Conservation (phyloP, 2,329 filamentous ascomycete genomes). For the Aspergillus cejpii region DNA sequence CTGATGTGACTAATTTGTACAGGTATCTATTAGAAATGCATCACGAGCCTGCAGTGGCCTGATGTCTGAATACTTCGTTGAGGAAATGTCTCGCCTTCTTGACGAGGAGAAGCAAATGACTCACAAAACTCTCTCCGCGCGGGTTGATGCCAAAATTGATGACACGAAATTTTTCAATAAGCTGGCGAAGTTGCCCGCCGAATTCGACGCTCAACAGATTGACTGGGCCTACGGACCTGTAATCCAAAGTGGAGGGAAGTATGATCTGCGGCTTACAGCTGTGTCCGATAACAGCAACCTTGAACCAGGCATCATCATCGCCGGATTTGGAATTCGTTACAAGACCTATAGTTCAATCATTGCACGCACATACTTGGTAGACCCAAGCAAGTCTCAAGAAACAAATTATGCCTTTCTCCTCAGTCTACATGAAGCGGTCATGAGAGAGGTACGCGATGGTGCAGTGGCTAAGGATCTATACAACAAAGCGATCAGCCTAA, state of each 20-base stretch:
- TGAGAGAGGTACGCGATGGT: slow-evolving; percentile 86
- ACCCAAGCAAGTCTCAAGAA: slow-evolving; percentile 94
- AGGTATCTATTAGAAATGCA: slow-evolving; percentile 86
- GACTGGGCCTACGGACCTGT: slow-evolving; percentile 91
- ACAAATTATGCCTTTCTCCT: slow-evolving; percentile 85
- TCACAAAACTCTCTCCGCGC: slow-evolving; percentile 76
- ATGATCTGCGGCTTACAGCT: slow-evolving; percentile 74
- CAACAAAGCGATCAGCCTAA: slow-evolving; percentile 69
- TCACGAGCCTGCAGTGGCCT: slow-evolving; percentile 89
- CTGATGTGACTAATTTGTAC: slow-evolving; percentile 8
- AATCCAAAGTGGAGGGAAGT: slow-evolving; percentile 92
- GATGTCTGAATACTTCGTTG: slow-evolving; percentile 94
- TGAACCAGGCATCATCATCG: slow-evolving; percentile 88
- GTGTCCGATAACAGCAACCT: slow-evolving; percentile 76
- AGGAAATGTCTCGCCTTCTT: slow-evolving; percentile 94
- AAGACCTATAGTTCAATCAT: slow-evolving; percentile 93
- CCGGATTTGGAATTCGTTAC: slow-evolving; percentile 85
- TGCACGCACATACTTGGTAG: slow-evolving; percentile 88
- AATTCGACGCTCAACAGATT: slow-evolving; percentile 80
- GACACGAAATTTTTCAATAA: slow-evolving; percentile 88
- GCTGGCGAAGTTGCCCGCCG: slow-evolving; percentile 71
- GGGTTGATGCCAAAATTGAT: slow-evolving; percentile 85
- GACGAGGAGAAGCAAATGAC: slow-evolving; percentile 97
- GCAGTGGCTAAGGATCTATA: slow-evolving; percentile 84
- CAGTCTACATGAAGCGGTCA: slow-evolving; percentile 75